These are phyloP conservation scores for Pseudofabraea citricarpa DNA, from an alignment of 2,329 filamentous ascomycete species.

Conservation along the genomic window DNA sequence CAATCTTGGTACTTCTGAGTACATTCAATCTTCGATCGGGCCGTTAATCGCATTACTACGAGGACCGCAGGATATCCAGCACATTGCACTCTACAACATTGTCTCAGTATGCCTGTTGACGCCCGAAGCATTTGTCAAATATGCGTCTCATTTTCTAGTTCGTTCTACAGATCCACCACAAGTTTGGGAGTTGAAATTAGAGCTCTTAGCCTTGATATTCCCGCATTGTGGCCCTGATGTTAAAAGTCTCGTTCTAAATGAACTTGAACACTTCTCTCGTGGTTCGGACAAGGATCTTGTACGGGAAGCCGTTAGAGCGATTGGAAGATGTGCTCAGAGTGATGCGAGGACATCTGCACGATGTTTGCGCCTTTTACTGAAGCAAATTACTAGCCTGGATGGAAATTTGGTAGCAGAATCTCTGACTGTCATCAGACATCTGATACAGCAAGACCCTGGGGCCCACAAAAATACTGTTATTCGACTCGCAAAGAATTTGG, in stretches of 20 bases:
- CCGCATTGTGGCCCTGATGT: slow-evolving; percentile 70
- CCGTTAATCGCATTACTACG: slow-evolving; percentile 83
- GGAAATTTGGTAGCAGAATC: slow-evolving; percentile 87
- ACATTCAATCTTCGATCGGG: slow-evolving; percentile 71
- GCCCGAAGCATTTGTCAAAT: slow-evolving; percentile 79
- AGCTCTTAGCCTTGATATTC: slow-evolving; percentile 86
- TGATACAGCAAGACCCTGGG: slow-evolving; percentile 86
- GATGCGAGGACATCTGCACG: slow-evolving; percentile 66
- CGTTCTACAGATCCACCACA: slow-evolving; percentile 72
- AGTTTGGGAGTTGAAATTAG: slow-evolving; percentile 88
- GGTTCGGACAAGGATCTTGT: slow-evolving; percentile 72
- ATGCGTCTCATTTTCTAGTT: slow-evolving; percentile 85
- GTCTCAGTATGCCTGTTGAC: slow-evolving; percentile 80
- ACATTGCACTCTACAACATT: slow-evolving; percentile 89
- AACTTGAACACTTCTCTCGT: slow-evolving; percentile 88
- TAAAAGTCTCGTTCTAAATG: slow-evolving; percentile 84
- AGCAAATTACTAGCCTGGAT: slow-evolving; percentile 84
- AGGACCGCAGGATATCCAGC: slow-evolving; percentile 79
- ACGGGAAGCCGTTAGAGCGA: slow-evolving; percentile 84
- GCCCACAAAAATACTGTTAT: slow-evolving; percentile 83
- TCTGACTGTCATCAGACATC: slow-evolving; percentile 87
- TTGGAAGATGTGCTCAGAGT: slow-evolving; percentile 86
- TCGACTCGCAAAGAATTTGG: slow-evolving; percentile 83
- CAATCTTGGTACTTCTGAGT: slow-evolving; percentile 74
- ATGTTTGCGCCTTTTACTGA: slow-evolving; percentile 77